Evolutionary conservation across 1,139 yeast genomes (phyloP).

Genomic region (Saccharomyces hybrid): DNA sequence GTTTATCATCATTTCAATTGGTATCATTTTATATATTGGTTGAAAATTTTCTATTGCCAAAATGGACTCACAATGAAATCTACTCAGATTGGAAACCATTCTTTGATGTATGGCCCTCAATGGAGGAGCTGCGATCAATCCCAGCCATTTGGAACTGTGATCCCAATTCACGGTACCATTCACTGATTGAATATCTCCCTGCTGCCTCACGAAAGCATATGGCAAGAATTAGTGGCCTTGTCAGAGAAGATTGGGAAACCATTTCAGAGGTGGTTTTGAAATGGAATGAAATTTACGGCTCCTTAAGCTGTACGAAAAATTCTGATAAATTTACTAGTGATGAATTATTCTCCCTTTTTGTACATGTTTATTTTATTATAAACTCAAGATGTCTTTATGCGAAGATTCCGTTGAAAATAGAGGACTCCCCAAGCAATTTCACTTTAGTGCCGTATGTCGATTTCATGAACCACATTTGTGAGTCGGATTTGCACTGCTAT

Average conservation of each 20-base stretch:
- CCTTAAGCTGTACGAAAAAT: not conserved
- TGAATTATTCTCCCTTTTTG: slow-evolving; percentile 34
- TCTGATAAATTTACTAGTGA: slow-evolving; percentile 8
- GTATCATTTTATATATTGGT: slow-evolving; percentile 42
- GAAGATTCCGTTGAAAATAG: slow-evolving; percentile 47
- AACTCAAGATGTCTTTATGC: slow-evolving; percentile 87
- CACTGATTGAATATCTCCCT: slow-evolving; percentile 18
- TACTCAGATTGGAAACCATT: slow-evolving; percentile 61
- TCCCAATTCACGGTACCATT: slow-evolving; percentile 5
- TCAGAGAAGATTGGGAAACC: slow-evolving; percentile 22
- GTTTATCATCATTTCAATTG: slow-evolving; percentile 34
- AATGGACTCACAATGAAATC: slow-evolving; percentile 25
- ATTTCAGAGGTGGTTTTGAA: slow-evolving; percentile 14
- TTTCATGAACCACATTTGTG: slow-evolving; percentile 67
- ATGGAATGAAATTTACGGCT: slow-evolving; percentile 17
- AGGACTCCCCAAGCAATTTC: slow-evolving; percentile 47
- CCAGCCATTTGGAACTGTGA: slow-evolving; percentile 45
- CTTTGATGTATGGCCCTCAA: slow-evolving; percentile 46
- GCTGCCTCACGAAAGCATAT: slow-evolving; percentile 22
- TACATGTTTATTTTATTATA: slow-evolving; percentile 78
- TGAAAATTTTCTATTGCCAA: slow-evolving; percentile 33
- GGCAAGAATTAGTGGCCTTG: slow-evolving; percentile 14
- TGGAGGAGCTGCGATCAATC: slow-evolving; percentile 40
- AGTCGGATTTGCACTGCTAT: slow-evolving; percentile 29
- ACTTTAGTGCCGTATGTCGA: slow-evolving; percentile 92